Evolutionary conservation across 352 stramenopile genomes (phyloP).

Genomic region (Phytophthora ramorum): DNA sequence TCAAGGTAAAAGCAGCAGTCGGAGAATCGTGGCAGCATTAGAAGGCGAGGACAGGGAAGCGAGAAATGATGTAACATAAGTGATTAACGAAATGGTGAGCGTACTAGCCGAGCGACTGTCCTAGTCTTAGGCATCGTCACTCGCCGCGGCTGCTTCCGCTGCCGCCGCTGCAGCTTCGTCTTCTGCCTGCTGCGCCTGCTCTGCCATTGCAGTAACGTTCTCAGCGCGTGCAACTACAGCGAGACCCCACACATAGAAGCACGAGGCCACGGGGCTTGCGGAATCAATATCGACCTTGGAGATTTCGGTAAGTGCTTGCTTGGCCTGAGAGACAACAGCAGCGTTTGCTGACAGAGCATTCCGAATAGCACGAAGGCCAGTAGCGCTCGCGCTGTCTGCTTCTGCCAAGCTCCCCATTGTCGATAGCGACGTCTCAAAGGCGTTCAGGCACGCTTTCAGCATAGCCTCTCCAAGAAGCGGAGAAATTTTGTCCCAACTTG

Average conservation of each 20-base stretch:
- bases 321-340: constrained; percentile 36
- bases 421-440: constrained; percentile 35
- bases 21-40: constrained; percentile 23
- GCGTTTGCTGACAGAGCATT: constrained; percentile 24
- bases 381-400: constrained; percentile 24
- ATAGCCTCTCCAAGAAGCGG: constrained; percentile 47
- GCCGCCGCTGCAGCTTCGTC: constrained; percentile 40
- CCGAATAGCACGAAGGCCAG: constrained; percentile 18
- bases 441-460: constrained; percentile 40
- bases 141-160: constrained; percentile 15
- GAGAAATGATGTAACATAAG: constrained; percentile 2
- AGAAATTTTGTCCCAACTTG: constrained; percentile 71
- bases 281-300: constrained; percentile 62
- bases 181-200: constrained; percentile 50
- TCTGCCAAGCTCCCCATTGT: constrained; percentile 19
- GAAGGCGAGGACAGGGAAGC: constrained; percentile 9
- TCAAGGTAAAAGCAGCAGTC: constrained; percentile 9
- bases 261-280: constrained; percentile 50
- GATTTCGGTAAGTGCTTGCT: constrained; percentile 52
- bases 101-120: neutral
- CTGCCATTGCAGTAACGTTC: constrained; percentile 47
- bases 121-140: constrained; percentile 18
- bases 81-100: neutral
- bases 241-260: constrained; percentile 64
- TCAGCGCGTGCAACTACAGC: constrained; percentile 60